Conservation (phyloP, 169 alveolate genomes). For the Plasmodium cynomolgi region DNA sequence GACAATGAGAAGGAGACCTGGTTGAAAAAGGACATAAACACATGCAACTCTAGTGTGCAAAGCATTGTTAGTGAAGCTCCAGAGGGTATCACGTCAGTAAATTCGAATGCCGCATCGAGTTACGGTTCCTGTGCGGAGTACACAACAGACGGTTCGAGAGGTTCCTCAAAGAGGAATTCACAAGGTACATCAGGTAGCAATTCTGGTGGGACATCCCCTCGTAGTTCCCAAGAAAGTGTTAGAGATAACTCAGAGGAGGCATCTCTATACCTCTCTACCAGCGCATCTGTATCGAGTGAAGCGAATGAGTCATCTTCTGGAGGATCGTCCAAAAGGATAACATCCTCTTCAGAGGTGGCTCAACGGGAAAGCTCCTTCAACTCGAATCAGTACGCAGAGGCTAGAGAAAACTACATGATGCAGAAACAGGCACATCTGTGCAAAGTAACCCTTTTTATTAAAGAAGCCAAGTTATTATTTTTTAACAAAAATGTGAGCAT, state of each 20-base stretch:
- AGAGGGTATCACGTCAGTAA: background rate
- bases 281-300: background rate
- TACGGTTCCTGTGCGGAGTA: background rate
- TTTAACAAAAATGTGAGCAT: conserved; percentile 36
- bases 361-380: conserved; percentile 11
- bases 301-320: background rate
- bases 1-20: background rate
- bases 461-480: conserved; percentile 66
- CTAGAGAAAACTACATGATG: conserved; percentile 2
- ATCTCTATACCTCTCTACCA: background rate
- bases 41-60: conserved; percentile 4
- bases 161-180: background rate
- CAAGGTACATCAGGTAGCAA: background rate
- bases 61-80: conserved; percentile 11
- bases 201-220: background rate
- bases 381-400: background rate
- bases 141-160: background rate
- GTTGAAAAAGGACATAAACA: background rate
- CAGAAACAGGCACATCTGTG: conserved; percentile 20
- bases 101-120: conserved; percentile 1
- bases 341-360: background rate
- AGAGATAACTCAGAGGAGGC: background rate
- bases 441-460: conserved; percentile 34
- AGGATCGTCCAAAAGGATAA: background rate
- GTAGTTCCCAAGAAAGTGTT: background rate